A percentile compares a stretch with the other conserved stretches of the same genome.
These are phyloP conservation scores for Saccharomycopsis guyanensis DNA, from an alignment of 805 yeast species.

Conservation along the genomic window DNA sequence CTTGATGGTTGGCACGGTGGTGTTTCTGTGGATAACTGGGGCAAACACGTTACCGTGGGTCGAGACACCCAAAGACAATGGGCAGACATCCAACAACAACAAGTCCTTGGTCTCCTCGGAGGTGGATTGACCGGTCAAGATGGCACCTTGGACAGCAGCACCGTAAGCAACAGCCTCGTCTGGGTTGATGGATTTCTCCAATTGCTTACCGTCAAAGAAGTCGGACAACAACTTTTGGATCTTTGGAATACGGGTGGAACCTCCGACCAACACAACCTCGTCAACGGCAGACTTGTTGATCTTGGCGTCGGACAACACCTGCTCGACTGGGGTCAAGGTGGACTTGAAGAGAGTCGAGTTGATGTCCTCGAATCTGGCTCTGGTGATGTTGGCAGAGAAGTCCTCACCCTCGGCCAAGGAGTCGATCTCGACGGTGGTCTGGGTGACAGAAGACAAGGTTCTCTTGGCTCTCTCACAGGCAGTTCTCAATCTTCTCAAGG, in stretches of 20 bases:
- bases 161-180: constrained; percentile 99
- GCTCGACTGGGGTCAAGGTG: constrained; percentile 90
- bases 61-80: constrained; percentile 98
- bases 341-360: constrained; percentile 90
- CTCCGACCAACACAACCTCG: constrained; percentile 96
- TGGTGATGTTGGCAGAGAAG: constrained; percentile 86
- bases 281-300: constrained; percentile 76
- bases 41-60: constrained; percentile 99
- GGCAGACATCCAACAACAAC: constrained; percentile 93
- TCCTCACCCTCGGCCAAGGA: constrained; percentile 93
- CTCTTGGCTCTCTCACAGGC: constrained; percentile 99
- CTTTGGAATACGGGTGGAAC: constrained; percentile 99
- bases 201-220: constrained; percentile 94
- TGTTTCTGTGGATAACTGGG: constrained; percentile 98
- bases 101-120: constrained; percentile 92
- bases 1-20: constrained; percentile 98
- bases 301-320: constrained; percentile 89
- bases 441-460: constrained; percentile 92
- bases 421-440: constrained; percentile 94
- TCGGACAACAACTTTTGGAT: constrained; percentile 90
- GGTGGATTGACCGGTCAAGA: constrained; percentile 80
- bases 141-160: constrained; percentile 99
- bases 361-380: constrained; percentile 97
- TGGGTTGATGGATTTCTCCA: constrained; percentile 95
- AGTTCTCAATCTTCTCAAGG: constrained; percentile 96